Evolutionary conservation across 805 yeast species (phyloP).

Genomic region (Helenozyma rhizophorensis): DNA sequence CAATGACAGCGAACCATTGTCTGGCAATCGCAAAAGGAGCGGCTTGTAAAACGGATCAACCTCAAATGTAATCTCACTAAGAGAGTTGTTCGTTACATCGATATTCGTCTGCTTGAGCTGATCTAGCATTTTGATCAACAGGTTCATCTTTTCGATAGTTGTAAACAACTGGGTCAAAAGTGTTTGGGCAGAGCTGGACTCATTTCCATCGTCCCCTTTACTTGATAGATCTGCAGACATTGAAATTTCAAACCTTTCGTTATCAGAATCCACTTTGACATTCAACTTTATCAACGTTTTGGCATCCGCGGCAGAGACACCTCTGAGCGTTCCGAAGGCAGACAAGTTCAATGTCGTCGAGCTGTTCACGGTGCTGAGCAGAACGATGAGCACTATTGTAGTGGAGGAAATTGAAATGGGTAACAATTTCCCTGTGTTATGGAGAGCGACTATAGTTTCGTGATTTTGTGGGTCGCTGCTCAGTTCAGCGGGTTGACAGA

Average conservation of each 20-base stretch:
- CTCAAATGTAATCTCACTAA: conserved; percentile 25
- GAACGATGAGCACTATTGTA: conserved; percentile 28
- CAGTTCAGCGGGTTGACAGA: no score
- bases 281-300: conserved; percentile 19
- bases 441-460: conserved; percentile 12
- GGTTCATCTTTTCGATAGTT: conserved; percentile 27
- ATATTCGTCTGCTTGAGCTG: conserved; percentile 28
- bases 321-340: conserved; percentile 20
- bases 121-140: conserved; percentile 29
- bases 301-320: conserved; percentile 7
- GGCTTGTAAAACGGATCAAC: conserved; percentile 21
- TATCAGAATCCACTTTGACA: conserved; percentile 18
- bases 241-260: conserved; percentile 24
- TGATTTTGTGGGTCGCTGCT: neutral
- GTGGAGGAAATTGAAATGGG: conserved; percentile 33
- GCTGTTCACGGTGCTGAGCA: conserved; percentile 17
- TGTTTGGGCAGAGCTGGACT: conserved; percentile 5
- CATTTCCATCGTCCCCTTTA: conserved; percentile 16
- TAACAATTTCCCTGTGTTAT: conserved; percentile 22
- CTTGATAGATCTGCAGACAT: conserved; percentile 25
- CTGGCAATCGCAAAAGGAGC: conserved; percentile 13
- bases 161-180: conserved; percentile 25
- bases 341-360: conserved; percentile 23
- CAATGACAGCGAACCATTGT: conserved; percentile 2
- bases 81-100: conserved; percentile 22